These are phyloP conservation scores for Colletotrichum sp. DNA, from an alignment of 2,329 filamentous ascomycete species.

Conservation along the genomic window DNA sequence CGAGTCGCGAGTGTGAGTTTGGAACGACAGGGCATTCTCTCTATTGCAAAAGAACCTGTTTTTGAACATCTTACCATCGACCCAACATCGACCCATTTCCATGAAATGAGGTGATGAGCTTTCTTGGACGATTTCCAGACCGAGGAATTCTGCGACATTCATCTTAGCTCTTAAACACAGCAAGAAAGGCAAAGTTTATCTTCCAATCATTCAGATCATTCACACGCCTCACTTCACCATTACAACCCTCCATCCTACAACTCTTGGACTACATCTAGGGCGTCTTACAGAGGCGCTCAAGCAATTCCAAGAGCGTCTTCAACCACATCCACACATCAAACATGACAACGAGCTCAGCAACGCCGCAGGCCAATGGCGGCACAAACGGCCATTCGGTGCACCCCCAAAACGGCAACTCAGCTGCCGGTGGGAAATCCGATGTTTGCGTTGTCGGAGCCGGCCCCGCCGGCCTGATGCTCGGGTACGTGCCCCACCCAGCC, in stretches of 20 bases:
- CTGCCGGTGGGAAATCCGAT: not conserved
- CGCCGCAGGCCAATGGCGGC: not conserved
- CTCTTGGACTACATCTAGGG: not conserved
- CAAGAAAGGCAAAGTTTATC: not conserved
- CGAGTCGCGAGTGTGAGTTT: not conserved
- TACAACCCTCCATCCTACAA: not conserved
- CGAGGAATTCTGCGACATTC: not conserved
- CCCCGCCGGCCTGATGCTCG: conserved; percentile 15
- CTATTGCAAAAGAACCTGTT: not conserved
- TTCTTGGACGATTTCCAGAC: not conserved
- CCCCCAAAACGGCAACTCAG: not conserved
- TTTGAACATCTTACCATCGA: not conserved
- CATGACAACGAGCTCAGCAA: not conserved
- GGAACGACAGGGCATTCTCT: not conserved
- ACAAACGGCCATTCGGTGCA: not conserved
- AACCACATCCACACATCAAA: not conserved
- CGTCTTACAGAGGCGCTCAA: not conserved
- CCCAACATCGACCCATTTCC: not conserved
- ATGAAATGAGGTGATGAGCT: not conserved
- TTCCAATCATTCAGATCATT: not conserved
- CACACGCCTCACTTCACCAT: not conserved
- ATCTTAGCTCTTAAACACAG: not conserved
- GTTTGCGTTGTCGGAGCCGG: conserved; percentile 13
- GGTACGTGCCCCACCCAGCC: not conserved
- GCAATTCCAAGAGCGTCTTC: not conserved